Evolutionary conservation across 371 early-diverging fungal genomes (phyloP).

Genomic region (Mortierella sp.): DNA sequence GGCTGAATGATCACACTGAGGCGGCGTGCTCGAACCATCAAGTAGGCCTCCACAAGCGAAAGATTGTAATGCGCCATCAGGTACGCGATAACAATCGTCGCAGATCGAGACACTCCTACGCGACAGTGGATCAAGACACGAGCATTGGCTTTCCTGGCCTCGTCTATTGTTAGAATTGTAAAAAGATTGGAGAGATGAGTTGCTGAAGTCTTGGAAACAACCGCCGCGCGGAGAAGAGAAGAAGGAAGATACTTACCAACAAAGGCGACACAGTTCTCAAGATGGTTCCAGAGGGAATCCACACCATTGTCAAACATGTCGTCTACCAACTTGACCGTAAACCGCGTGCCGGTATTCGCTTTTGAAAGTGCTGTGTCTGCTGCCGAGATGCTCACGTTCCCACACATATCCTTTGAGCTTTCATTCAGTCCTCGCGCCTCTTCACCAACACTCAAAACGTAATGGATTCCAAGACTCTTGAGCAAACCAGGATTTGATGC

Average conservation of each 20-base stretch:
- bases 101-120: slow-evolving; percentile 75
- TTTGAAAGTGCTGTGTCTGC: too few relatives aligned
- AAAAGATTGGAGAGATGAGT: neutral
- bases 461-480: slow-evolving; percentile 64
- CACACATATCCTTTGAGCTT: neutral
- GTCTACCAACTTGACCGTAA: slow-evolving; percentile 59
- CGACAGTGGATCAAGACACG: slow-evolving; percentile 68
- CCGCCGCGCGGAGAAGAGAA: slow-evolving; percentile 1
- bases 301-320: slow-evolving; percentile 76
- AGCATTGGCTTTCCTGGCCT: slow-evolving; percentile 38
- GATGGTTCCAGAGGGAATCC: slow-evolving; percentile 63
- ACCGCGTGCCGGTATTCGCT: slow-evolving; percentile 1
- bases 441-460: slow-evolving; percentile 73
- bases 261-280: slow-evolving; percentile 62
- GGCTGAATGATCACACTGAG: slow-evolving; percentile 77
- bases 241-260: slow-evolving; percentile 61
- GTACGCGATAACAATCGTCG: slow-evolving; percentile 74
- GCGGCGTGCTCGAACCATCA: slow-evolving; percentile 71
- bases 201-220: neutral
- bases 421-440: slow-evolving; percentile 59
- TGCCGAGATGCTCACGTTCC: too few relatives aligned
- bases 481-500: slow-evolving; percentile 72
- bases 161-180: slow-evolving; percentile 13
- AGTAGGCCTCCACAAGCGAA: slow-evolving; percentile 67
- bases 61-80: slow-evolving; percentile 65